Evolutionary conservation across 768 basidiomycete species (phyloP).

Genomic region (Lenzites betulinus): DNA sequence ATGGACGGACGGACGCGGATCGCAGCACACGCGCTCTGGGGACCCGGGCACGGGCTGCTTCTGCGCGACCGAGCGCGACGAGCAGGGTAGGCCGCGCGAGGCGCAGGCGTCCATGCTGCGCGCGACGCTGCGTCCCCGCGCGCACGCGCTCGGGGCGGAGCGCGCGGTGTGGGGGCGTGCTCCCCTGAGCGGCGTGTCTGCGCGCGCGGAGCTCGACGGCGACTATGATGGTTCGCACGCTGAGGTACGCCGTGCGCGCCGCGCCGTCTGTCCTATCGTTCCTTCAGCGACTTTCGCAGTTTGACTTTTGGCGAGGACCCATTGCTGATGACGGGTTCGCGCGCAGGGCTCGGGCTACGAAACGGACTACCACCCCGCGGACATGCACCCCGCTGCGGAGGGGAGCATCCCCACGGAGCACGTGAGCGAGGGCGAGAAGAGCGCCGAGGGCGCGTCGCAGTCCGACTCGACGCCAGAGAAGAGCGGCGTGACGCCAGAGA

Average conservation of each 20-base stretch:
- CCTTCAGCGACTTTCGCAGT: neutral
- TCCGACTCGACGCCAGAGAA: constrained; percentile 26
- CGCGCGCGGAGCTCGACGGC: neutral
- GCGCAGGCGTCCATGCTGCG: constrained; percentile 23
- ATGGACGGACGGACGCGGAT: neutral
- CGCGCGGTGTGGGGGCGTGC: constrained; percentile 23
- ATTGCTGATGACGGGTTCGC: neutral
- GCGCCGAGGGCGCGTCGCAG: constrained; percentile 19
- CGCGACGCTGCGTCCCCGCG: constrained; percentile 23
- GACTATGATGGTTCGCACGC: neutral
- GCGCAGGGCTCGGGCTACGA: constrained; percentile 28
- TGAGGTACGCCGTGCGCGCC: neutral
- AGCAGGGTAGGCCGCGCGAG: constrained; percentile 10
- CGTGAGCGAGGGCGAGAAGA: constrained; percentile 9
- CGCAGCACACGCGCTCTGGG: constrained; percentile 1
- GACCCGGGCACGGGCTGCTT: constrained; percentile 13
- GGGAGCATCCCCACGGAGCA: too few species aligned
- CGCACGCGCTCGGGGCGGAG: constrained; percentile 24
- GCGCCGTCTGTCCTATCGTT: neutral
- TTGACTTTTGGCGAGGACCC: neutral
- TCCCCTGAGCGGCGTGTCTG: constrained; percentile 5
- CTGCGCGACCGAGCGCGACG: neutral
- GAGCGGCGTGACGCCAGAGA: too few species aligned
- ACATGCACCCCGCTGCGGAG: constrained; percentile 28
- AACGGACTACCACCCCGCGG: constrained; percentile 31